A percentile compares a stretch with the other conserved stretches of the same genome.
phyloP scores from a whole-genome alignment of 2,329 filamentous ascomycete species.

The Pyrenophora tritici-repentis region DNA sequence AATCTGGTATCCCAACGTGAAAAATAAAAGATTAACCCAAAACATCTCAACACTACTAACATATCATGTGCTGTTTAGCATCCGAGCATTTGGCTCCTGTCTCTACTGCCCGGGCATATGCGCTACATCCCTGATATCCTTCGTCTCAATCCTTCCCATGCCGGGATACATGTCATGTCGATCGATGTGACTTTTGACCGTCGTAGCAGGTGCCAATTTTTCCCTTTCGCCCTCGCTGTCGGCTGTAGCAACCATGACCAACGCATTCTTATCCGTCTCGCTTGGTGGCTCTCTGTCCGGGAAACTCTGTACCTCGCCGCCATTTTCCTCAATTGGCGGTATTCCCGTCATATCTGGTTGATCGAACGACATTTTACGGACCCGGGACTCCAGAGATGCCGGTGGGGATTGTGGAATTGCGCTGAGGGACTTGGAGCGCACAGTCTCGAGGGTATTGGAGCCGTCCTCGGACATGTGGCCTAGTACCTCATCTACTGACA shows the following conservation, averaged over 20 bases:
- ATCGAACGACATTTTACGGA: slow-evolving; percentile 26
- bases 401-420: slow-evolving; percentile 31
- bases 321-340: slow-evolving; percentile 16
- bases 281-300: slow-evolving; percentile 7
- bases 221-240: slow-evolving; percentile 30
- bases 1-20: too few relatives aligned
- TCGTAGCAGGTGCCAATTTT: slow-evolving; percentile 32
- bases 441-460: slow-evolving; percentile 27
- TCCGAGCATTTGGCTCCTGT: too few relatives aligned
- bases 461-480: slow-evolving; percentile 14
- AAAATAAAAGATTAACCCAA: too few relatives aligned
- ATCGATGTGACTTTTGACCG: slow-evolving; percentile 45
- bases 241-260: slow-evolving; percentile 36
- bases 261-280: slow-evolving; percentile 26
- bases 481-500: slow-evolving; percentile 28
- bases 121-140: slow-evolving; percentile 44
- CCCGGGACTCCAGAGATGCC: slow-evolving; percentile 30
- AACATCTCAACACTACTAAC: too few relatives aligned
- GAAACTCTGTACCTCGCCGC: slow-evolving; percentile 9
- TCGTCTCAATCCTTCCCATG: slow-evolving; percentile 45
- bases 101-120: slow-evolving; percentile 18
- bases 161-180: slow-evolving; percentile 52
- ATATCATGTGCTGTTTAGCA: too few relatives aligned
- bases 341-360: slow-evolving; percentile 7
- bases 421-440: slow-evolving; percentile 43